Percentiles rank a stretch among this genome's conserved stretches.
These are phyloP conservation scores for Aspergillus ostianus DNA, from an alignment of 495 filamentous ascomycete genomes.

Conservation along the genomic window DNA sequence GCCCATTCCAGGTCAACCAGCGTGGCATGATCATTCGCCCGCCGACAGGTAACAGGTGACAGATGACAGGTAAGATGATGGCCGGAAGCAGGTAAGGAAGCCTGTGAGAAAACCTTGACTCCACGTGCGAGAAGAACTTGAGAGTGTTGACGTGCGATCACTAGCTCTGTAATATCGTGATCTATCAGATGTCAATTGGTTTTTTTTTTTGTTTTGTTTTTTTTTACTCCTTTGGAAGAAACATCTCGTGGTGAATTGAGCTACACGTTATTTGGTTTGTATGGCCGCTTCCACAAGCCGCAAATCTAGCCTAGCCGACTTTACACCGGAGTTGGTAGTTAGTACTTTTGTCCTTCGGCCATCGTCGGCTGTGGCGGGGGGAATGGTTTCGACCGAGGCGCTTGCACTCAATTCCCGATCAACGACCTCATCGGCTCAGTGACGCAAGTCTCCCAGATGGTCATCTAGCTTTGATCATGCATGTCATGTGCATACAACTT, in stretches of 20 bases:
- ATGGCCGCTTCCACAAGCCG: slow-evolving; percentile 6
- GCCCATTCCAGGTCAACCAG: neutral
- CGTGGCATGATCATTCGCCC: neutral
- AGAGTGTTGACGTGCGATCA: too few relatives aligned
- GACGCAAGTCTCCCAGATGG: neutral
- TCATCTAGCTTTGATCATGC: neutral
- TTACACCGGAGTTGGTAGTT: too few relatives aligned
- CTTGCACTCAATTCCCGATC: neutral
- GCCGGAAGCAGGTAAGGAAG: neutral
- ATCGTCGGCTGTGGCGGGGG: neutral
- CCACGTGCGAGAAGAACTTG: neutral
- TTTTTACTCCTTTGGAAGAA: neutral
- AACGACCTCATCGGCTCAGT: neutral
- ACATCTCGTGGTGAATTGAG: neutral
- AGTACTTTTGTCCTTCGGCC: slow-evolving; percentile 5
- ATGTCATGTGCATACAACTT: neutral
- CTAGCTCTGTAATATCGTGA: too few relatives aligned
- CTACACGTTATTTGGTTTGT: too few relatives aligned
- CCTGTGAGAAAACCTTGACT: neutral
- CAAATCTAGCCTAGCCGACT: too few relatives aligned
- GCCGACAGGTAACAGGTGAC: neutral
- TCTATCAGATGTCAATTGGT: neutral
- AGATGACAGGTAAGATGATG: neutral
- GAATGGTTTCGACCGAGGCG: neutral
- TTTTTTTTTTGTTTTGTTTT: too few relatives aligned